A percentile compares a stretch with the other conserved stretches of the same genome.
These are phyloP conservation scores for Marasmius fiardii DNA, from an alignment of 1,284 basidiomycete species.

Conservation along the genomic window DNA sequence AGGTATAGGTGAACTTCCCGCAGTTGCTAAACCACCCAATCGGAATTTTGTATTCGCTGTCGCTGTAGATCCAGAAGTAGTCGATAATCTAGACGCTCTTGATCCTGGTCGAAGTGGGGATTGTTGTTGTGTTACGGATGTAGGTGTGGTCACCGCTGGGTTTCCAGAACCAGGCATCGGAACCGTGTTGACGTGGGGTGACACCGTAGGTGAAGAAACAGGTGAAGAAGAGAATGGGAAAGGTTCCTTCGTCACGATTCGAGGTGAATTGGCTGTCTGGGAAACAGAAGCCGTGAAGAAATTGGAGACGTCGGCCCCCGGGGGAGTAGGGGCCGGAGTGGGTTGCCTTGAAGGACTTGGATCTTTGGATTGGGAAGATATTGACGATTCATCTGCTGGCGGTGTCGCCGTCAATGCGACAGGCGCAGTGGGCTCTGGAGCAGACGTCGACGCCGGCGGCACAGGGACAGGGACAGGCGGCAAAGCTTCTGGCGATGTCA, in stretches of 20 bases:
- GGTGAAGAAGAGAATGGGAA: background rate
- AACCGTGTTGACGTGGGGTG: conserved; percentile 22
- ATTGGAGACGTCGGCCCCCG: no score
- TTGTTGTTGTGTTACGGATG: conserved; percentile 19
- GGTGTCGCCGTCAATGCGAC: background rate
- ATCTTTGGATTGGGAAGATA: no score
- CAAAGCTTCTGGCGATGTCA: background rate
- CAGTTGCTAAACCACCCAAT: conserved; percentile 47
- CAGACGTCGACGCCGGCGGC: background rate
- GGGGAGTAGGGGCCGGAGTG: no score
- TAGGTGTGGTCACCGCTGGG: conserved; percentile 23
- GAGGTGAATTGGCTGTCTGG: background rate
- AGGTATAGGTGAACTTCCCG: conserved; percentile 40
- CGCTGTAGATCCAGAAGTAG: conserved; percentile 63
- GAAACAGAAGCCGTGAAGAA: background rate
- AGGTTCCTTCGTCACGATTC: background rate
- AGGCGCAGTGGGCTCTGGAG: background rate
- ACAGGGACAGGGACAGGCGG: background rate
- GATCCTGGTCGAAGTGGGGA: conserved; percentile 67
- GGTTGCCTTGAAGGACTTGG: no score
- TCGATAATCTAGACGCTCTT: conserved; percentile 61
- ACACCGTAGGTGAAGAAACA: background rate
- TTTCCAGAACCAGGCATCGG: conserved; percentile 23
- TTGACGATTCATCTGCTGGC: no score
- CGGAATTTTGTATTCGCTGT: conserved; percentile 28